Conservation (phyloP, 306 rosid species). For the Prunus campanulata region DNA sequence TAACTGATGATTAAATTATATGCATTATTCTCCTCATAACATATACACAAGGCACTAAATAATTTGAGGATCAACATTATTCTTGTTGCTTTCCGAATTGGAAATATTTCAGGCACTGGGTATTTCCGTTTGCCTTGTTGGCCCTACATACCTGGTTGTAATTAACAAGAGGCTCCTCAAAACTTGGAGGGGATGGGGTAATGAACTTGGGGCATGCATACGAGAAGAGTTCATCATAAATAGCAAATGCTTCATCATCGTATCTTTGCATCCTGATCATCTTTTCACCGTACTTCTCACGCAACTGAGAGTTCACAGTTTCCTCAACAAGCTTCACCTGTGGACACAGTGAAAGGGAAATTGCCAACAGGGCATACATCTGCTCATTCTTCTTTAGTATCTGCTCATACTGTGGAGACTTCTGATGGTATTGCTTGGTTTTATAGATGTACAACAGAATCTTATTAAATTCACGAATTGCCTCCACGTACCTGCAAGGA, state of each 20-base stretch:
- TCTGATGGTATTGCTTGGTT: constrained; percentile 80
- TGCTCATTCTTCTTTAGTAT: constrained; percentile 95
- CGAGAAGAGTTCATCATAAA: constrained; percentile 95
- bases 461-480: constrained; percentile 87
- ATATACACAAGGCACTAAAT: too few species aligned
- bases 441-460: constrained; percentile 76
- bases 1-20: background rate
- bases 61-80: background rate
- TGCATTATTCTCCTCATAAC: background rate
- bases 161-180: constrained; percentile 90
- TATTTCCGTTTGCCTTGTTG: background rate
- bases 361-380: constrained; percentile 97
- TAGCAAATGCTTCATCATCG: constrained; percentile 90
- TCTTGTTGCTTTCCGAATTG: background rate
- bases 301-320: constrained; percentile 83
- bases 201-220: constrained; percentile 98
- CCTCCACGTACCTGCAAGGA: constrained; percentile 75
- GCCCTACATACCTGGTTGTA: constrained; percentile 74
- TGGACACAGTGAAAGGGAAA: constrained; percentile 89
- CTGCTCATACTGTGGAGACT: constrained; percentile 94
- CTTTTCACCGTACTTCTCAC: constrained; percentile 96
- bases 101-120: background rate
- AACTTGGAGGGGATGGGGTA: constrained; percentile 94
- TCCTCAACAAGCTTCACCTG: constrained; percentile 86
- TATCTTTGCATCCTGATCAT: constrained; percentile 90